phyloP scores from a whole-genome alignment of 2,329 filamentous ascomycete genomes.

The Calonectria naviculata region DNA sequence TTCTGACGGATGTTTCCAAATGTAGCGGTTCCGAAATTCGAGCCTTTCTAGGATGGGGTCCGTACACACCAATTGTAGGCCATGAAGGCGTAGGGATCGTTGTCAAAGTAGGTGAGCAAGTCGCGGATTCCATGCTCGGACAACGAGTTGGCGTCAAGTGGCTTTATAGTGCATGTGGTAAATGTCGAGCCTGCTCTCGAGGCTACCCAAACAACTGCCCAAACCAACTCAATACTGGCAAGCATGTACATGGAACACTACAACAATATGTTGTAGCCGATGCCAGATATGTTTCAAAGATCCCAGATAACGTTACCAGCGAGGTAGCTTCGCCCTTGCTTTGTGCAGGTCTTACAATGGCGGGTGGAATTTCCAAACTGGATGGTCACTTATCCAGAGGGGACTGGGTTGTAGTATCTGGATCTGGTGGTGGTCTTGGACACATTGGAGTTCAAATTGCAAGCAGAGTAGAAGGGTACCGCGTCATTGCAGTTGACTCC shows the following conservation, averaged over 20 bases:
- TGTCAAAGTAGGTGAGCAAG: slow-evolving; percentile 43
- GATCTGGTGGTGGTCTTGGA: slow-evolving; percentile 46
- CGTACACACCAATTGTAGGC: slow-evolving; percentile 40
- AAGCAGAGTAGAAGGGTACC: slow-evolving; percentile 22
- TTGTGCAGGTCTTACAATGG: slow-evolving; percentile 48
- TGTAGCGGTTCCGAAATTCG: slow-evolving; percentile 44
- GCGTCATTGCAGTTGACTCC: slow-evolving; percentile 44
- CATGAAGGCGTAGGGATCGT: slow-evolving; percentile 47
- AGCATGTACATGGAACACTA: slow-evolving; percentile 46
- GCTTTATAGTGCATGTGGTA: slow-evolving; percentile 54
- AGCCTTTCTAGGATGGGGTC: slow-evolving; percentile 42
- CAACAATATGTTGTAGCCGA: slow-evolving; percentile 46
- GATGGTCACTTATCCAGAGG: slow-evolving; percentile 12
- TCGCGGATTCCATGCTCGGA: slow-evolving; percentile 40
- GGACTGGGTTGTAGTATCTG: slow-evolving; percentile 46
- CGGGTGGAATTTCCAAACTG: slow-evolving; percentile 37
- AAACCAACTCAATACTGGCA: slow-evolving; percentile 53
- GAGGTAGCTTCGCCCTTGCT: slow-evolving; percentile 43
- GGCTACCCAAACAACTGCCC: slow-evolving; percentile 53
- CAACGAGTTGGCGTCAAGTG: slow-evolving; percentile 56
- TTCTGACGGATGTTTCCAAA: not conserved
- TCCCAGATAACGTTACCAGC: slow-evolving; percentile 32
- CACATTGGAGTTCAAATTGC: slow-evolving; percentile 48
- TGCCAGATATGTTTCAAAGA: slow-evolving; percentile 39
- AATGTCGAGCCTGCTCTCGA: slow-evolving; percentile 48